These are phyloP conservation scores for Dioscorea cayenensis DNA, from an alignment of 116 monocot species.

Conservation along the genomic window DNA sequence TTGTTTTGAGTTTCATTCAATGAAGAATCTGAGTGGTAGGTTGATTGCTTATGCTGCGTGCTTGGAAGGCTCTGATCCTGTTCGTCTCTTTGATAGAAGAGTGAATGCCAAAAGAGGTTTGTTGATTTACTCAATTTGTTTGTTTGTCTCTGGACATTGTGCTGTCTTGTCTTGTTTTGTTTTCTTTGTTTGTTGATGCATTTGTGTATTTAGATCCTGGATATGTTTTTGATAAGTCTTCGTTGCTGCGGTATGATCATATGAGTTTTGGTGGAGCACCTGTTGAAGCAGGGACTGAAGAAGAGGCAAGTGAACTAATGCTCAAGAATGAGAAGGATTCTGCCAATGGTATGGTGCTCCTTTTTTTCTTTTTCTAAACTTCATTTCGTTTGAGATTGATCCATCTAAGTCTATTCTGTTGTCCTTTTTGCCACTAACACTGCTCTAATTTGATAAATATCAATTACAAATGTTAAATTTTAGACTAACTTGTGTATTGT, in stretches of 20 bases:
- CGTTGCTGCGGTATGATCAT: conserved; percentile 69
- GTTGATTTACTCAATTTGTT: neutral
- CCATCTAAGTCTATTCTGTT: too few relatives aligned
- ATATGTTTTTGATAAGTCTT: conserved; percentile 72
- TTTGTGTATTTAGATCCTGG: conserved; percentile 50
- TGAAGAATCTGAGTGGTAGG: conserved; percentile 21
- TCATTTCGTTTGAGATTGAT: too few relatives aligned
- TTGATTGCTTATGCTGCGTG: conserved; percentile 88
- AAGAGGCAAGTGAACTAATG: conserved; percentile 77
- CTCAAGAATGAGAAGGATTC: conserved; percentile 77
- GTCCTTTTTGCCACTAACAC: too few relatives aligned
- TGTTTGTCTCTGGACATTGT: neutral
- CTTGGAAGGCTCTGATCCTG: conserved; percentile 87
- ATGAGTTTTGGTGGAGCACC: conserved; percentile 93
- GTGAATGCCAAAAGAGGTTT: conserved; percentile 82
- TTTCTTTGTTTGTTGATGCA: neutral
- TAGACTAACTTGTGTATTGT: too few relatives aligned
- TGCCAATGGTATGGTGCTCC: conserved; percentile 42
- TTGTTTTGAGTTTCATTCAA: neutral
- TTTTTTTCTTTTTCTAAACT: neutral
- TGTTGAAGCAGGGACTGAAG: conserved; percentile 65
- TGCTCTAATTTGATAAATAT: too few relatives aligned
- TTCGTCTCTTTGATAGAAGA: conserved; percentile 72
- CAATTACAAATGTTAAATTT: too few relatives aligned
- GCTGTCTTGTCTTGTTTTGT: neutral